phyloP scores from a whole-genome alignment of 225 moss, liverwort and hornwort species.

The Marchantia polymorpha region DNA sequence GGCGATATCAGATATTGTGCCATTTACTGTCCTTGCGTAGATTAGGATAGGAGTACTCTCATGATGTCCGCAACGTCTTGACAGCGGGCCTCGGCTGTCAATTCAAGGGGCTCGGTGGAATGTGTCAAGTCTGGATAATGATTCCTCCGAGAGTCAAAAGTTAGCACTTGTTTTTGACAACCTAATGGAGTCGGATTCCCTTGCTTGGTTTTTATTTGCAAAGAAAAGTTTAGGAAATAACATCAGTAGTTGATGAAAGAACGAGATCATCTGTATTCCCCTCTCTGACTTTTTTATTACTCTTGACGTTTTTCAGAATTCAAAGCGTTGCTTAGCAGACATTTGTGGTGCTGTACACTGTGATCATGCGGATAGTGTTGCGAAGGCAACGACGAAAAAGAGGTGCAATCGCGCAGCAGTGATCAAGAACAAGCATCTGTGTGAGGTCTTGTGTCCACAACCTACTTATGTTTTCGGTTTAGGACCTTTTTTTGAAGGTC shows the following conservation, averaged over 20 bases:
- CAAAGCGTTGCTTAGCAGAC: conserved; percentile 78
- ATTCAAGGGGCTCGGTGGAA: no score
- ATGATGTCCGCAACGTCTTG: no score
- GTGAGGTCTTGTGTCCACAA: conserved; percentile 57
- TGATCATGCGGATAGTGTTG: conserved; percentile 58
- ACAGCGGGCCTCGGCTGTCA: no score
- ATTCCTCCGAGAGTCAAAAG: background rate
- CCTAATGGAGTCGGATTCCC: background rate
- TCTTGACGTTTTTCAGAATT: conserved; percentile 40
- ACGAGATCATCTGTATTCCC: background rate
- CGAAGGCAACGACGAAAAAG: conserved; percentile 42
- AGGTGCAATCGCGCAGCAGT: conserved; percentile 75
- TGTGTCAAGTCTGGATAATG: background rate
- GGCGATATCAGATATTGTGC: background rate
- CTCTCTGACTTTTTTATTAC: no score
- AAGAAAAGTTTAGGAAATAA: background rate
- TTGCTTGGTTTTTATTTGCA: background rate
- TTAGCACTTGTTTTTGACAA: background rate
- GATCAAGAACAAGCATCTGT: conserved; percentile 72
- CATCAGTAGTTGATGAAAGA: background rate
- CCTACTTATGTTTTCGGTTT: background rate
- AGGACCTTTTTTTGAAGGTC: background rate
- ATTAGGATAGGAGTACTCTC: background rate
- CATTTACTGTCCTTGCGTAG: background rate
- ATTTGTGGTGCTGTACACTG: conserved; percentile 95